phyloP scores from a whole-genome alignment of 495 filamentous ascomycete genomes.

The Peziza echinospora region DNA sequence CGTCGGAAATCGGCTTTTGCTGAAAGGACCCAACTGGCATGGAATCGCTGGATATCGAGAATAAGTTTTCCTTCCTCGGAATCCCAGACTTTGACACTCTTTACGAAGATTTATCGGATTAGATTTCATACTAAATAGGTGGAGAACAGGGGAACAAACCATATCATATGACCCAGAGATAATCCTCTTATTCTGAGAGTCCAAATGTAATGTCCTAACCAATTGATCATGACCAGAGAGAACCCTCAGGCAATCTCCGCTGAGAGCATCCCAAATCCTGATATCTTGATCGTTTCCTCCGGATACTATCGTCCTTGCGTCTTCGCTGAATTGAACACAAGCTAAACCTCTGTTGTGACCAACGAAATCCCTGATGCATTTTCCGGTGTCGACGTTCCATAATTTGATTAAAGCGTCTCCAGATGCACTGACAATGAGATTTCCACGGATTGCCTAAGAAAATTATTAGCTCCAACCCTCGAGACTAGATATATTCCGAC shows the following conservation, averaged over 20 bases:
- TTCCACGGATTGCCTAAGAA: constrained; percentile 80
- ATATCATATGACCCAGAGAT: constrained; percentile 86
- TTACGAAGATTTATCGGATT: constrained; percentile 2
- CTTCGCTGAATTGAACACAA: constrained; percentile 85
- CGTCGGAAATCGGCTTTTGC: constrained; percentile 88
- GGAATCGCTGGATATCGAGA: constrained; percentile 68
- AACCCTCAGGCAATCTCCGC: constrained; percentile 56
- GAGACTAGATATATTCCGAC: too few species aligned
- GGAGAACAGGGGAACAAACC: constrained; percentile 15
- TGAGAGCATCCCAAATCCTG: constrained; percentile 82
- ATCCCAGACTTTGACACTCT: constrained; percentile 76
- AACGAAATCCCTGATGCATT: constrained; percentile 66
- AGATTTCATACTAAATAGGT: neutral
- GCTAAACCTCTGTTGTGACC: constrained; percentile 79
- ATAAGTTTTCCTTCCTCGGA: constrained; percentile 48
- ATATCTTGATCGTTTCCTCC: constrained; percentile 88
- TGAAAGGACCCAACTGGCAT: constrained; percentile 83
- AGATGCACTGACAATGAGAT: constrained; percentile 74
- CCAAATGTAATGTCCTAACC: constrained; percentile 73
- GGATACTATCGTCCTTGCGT: constrained; percentile 67
- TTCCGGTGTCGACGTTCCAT: constrained; percentile 75
- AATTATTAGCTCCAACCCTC: too few species aligned
- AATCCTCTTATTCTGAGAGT: constrained; percentile 58
- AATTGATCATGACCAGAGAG: constrained; percentile 59
- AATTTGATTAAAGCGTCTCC: constrained; percentile 83